These are phyloP conservation scores for Neophaeococcomyces aloes DNA, from an alignment of 2,329 filamentous ascomycete genomes.

Conservation along the genomic window DNA sequence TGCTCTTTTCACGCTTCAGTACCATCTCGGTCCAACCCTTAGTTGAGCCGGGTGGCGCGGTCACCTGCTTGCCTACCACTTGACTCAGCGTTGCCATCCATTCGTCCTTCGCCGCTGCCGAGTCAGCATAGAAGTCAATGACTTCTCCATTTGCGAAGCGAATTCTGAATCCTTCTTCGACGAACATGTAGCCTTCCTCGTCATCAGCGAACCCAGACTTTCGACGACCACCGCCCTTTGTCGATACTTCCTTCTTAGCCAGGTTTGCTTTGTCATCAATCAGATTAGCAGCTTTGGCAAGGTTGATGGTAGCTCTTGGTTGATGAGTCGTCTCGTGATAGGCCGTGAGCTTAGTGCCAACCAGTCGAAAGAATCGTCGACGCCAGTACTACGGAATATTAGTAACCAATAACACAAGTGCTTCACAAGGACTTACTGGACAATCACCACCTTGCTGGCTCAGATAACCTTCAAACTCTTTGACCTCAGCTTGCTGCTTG, in stretches of 20 bases:
- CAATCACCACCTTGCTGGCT: constrained; percentile 98
- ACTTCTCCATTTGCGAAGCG: constrained; percentile 96
- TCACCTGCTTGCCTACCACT: constrained; percentile 45
- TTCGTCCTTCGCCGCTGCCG: constrained; percentile 71
- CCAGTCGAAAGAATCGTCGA: constrained; percentile 90
- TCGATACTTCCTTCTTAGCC: constrained; percentile 70
- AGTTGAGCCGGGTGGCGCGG: constrained; percentile 25
- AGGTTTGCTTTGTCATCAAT: constrained; percentile 84
- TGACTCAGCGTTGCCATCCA: constrained; percentile 89
- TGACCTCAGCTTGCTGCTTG: constrained; percentile 20
- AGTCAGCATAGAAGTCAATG: constrained; percentile 97
- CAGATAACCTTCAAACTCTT: constrained; percentile 66
- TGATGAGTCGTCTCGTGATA: constrained; percentile 94
- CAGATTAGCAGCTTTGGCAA: constrained; percentile 81
- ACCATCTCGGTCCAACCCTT: constrained; percentile 56
- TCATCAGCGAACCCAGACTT: constrained; percentile 96
- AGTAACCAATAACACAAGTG: constrained; percentile 1
- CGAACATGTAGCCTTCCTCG: constrained; percentile 98
- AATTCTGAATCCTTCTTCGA: constrained; percentile 97
- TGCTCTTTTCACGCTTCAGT: constrained; percentile 37
- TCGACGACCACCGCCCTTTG: constrained; percentile 66
- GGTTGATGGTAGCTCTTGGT: constrained; percentile 90
- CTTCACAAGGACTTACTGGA: constrained; percentile 56
- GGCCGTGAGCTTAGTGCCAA: constrained; percentile 81
- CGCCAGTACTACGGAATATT: constrained; percentile 70